Evolutionary conservation across 2,329 filamentous ascomycete genomes (phyloP).

Genomic region (Blastomyces parvus): DNA sequence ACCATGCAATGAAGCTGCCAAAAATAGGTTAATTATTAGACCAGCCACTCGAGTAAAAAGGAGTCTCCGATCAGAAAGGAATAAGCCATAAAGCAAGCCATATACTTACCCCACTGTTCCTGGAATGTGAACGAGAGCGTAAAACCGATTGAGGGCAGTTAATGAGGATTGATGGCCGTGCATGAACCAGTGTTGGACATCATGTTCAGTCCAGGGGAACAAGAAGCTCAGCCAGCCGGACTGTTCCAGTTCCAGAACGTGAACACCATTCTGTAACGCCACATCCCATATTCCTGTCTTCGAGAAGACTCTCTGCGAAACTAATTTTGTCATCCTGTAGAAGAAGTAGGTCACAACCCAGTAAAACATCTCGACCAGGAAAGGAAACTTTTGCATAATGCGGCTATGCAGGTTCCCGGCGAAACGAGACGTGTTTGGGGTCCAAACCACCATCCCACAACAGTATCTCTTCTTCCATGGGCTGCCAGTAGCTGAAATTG

Average conservation of each 20-base stretch:
- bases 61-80: background rate
- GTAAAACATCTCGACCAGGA: constrained; percentile 65
- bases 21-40: constrained; percentile 3
- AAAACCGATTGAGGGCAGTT: constrained; percentile 42
- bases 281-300: constrained; percentile 41
- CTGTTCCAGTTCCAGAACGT: constrained; percentile 38
- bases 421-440: constrained; percentile 54
- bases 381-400: constrained; percentile 58
- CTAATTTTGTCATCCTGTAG: constrained; percentile 50
- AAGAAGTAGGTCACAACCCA: constrained; percentile 58
- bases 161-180: constrained; percentile 33
- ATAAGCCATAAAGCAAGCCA: background rate
- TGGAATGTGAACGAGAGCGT: constrained; percentile 44
- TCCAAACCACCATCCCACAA: constrained; percentile 43
- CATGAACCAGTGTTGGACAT: constrained; percentile 39
- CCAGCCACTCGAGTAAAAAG: constrained; percentile 15
- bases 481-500: constrained; percentile 28
- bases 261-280: constrained; percentile 38
- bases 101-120: constrained; percentile 40
- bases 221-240: constrained; percentile 31
- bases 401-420: constrained; percentile 51
- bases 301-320: constrained; percentile 44
- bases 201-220: constrained; percentile 35
- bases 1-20: constrained; percentile 37
- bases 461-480: constrained; percentile 44